phyloP scores from a whole-genome alignment of 148 eudicot species.

The Rheum nobile region DNA sequence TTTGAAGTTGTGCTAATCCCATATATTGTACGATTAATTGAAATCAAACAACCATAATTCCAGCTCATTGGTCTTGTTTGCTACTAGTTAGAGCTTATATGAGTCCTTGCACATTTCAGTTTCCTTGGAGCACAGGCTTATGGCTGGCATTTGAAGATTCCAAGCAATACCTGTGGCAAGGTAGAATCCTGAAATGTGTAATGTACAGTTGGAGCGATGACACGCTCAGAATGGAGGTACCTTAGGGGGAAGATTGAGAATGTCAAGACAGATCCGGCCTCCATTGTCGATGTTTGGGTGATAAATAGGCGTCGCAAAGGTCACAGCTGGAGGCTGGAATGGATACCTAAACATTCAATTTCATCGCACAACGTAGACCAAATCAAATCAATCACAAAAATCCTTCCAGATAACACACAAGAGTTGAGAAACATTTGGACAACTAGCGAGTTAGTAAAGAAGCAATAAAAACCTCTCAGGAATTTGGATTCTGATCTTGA shows the following conservation, averaged over 20 bases:
- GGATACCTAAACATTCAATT: slow-evolving; percentile 34
- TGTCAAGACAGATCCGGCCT: slow-evolving; percentile 55
- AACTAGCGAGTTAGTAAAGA: background rate
- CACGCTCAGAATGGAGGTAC: slow-evolving; percentile 8
- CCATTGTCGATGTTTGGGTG: slow-evolving; percentile 58
- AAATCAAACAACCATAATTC: background rate
- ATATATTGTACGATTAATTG: background rate
- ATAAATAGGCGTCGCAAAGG: slow-evolving; percentile 45
- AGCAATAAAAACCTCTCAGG: slow-evolving; percentile 35
- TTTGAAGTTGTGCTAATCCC: background rate
- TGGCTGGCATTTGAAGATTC: background rate
- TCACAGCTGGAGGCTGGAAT: slow-evolving; percentile 56
- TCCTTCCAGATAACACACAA: background rate
- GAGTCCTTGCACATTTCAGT: background rate
- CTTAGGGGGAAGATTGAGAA: slow-evolving; percentile 60
- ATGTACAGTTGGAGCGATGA: background rate
- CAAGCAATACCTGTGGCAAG: background rate
- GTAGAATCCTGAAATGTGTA: background rate
- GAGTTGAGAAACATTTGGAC: background rate
- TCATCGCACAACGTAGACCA: background rate
- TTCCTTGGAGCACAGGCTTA: background rate
- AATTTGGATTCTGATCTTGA: slow-evolving; percentile 40
- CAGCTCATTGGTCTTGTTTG: background rate
- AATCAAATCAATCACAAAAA: background rate
- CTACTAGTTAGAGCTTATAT: background rate